Evolutionary conservation across 495 filamentous ascomycete species (phyloP), one percentile per base, ranked within the genome.

Genomic region (Neurospora sp.): DNA sequence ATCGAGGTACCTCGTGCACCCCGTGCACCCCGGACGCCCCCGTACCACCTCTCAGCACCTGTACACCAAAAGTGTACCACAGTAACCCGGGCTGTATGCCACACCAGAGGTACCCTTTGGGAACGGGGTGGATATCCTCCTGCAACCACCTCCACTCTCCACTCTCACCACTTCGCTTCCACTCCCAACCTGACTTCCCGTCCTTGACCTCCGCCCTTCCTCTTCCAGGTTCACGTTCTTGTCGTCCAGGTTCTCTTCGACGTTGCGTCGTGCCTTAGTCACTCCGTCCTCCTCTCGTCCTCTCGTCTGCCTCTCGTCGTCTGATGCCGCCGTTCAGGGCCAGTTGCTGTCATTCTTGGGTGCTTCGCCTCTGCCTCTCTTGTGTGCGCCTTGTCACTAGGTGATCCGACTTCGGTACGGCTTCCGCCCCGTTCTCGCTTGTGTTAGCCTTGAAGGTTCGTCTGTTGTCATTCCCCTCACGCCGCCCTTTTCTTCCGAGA

Each of bases 321-420:
- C 45, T 68, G 40, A 70, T 75, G 74, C 73, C 38, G 42, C 31
- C 37, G 70, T 65, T 18, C 70, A 59, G 70, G 44, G 44, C 70
- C 70, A 35, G 44, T 35, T 73, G 73, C 40, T 74, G 69, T 72
- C 73, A 71, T 61, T 59, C 74, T 68, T 69, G 31, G 69, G 71
- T 73, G 71, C 74, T 71, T 75, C 74, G 70, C 35, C 48, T 71
- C 71, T 71, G 74, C 72, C 74, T 75, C 74, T 71, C 48, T 72
- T 31, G n/a, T 59, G 73, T 74, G 45, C 53, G 53, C 53, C 53
- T 65, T 65, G 53, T 65, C 14, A 9, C 53, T 35, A 35, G 53
- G 53, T 65, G 35, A 65, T 65, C 27, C 53, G 53, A 65, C 27
- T 65, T 65, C 53, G 53, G 53, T 61, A 61, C 53, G 53, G 53